Evolutionary conservation across 768 basidiomycete species (phyloP).

Genomic region (Tricholoma terreum): DNA sequence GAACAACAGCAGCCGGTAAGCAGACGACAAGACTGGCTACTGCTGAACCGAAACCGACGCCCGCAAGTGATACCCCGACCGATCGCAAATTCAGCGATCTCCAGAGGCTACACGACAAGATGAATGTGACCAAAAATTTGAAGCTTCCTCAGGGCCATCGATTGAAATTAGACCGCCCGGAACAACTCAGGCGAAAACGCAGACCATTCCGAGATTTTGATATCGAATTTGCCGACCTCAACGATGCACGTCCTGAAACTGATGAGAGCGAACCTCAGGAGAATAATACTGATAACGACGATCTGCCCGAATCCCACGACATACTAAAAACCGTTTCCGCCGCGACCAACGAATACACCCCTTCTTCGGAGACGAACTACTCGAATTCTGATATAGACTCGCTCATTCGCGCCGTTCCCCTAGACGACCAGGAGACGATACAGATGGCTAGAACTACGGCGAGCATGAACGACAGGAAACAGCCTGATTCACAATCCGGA

Average conservation of each 20-base stretch:
- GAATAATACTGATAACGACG: slow-evolving; percentile 37
- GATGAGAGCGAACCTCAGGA: slow-evolving; percentile 20
- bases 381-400: slow-evolving; percentile 43
- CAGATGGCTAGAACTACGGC: not conserved
- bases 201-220: slow-evolving; percentile 43
- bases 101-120: slow-evolving; percentile 41
- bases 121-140: slow-evolving; percentile 38
- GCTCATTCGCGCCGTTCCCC: slow-evolving; percentile 37
- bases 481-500: not conserved
- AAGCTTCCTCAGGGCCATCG: slow-evolving; percentile 38
- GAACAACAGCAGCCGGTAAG: slow-evolving; percentile 8
- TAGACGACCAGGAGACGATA: slow-evolving; percentile 13
- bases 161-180: slow-evolving; percentile 39
- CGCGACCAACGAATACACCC: slow-evolving; percentile 2
- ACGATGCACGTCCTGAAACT: slow-evolving; percentile 18
- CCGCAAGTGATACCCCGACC: slow-evolving; percentile 9
- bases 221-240: slow-evolving; percentile 45
- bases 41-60: slow-evolving; percentile 20
- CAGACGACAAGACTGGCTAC: slow-evolving; percentile 5
- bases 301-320: slow-evolving; percentile 39
- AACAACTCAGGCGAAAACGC: slow-evolving; percentile 27
- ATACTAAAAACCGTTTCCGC: slow-evolving; percentile 17
- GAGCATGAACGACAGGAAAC: not conserved
- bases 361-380: slow-evolving; percentile 35
- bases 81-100: slow-evolving; percentile 36